These are phyloP conservation scores for Globisporangium ultimum DNA, from an alignment of 352 stramenopile genomes.

Conservation along the genomic window DNA sequence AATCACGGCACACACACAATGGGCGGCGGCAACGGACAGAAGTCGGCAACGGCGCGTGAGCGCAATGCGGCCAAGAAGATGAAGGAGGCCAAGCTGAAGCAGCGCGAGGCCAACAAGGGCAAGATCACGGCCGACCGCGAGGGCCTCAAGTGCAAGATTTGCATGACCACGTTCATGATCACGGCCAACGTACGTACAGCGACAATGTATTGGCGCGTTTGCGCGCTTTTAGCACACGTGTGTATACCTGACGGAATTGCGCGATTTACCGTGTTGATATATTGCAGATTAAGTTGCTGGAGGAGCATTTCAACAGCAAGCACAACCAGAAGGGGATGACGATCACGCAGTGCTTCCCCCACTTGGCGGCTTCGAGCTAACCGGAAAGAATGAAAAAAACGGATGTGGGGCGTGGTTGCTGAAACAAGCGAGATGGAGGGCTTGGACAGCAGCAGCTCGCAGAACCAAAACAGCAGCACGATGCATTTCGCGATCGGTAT, in stretches of 20 bases:
- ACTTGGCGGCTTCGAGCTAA: constrained; percentile 13
- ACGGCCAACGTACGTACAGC: constrained; percentile 62
- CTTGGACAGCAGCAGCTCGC: too few species aligned
- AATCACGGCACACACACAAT: constrained; percentile 24
- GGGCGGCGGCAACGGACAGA: constrained; percentile 83
- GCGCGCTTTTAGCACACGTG: not conserved
- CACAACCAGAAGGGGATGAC: constrained; percentile 59
- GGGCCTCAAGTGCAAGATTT: constrained; percentile 87
- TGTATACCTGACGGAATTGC: not conserved
- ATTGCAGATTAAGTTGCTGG: constrained; percentile 23
- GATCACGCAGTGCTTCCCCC: constrained; percentile 66
- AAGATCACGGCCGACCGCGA: constrained; percentile 82
- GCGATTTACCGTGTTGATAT: too few species aligned
- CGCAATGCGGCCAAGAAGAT: constrained; percentile 85
- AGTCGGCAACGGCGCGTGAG: constrained; percentile 74
- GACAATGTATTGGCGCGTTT: too few species aligned
- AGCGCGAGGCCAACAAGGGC: constrained; percentile 67
- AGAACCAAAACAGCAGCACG: too few species aligned
- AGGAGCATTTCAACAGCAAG: constrained; percentile 77
- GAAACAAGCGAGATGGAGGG: too few species aligned
- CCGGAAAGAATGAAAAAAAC: too few species aligned
- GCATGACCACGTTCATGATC: constrained; percentile 85
- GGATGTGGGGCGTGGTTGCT: too few species aligned
- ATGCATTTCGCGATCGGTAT: too few species aligned
- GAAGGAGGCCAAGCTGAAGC: constrained; percentile 81